Evolutionary conservation across 805 yeast species (phyloP).

Genomic region (Kodamaea restingae): DNA sequence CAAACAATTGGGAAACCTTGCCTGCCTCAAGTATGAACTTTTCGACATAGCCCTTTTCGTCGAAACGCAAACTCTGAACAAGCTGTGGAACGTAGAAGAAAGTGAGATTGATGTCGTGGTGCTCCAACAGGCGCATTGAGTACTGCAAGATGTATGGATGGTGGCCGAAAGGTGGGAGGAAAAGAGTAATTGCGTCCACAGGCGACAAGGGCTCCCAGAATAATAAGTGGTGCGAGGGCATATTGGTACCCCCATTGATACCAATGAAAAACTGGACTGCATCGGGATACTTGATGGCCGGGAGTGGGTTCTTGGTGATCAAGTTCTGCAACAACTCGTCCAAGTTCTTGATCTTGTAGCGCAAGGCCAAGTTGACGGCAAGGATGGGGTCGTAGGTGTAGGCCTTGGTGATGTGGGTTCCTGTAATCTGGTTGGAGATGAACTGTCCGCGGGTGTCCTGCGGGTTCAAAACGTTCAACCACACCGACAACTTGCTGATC

Average conservation of each 20-base stretch:
- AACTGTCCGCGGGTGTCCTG: conserved; percentile 37
- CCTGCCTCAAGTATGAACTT: conserved; percentile 90
- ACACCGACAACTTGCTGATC: conserved; percentile 62
- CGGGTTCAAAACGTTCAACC: conserved; percentile 66
- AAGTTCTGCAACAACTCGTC: conserved; percentile 41
- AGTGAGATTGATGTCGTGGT: conserved; percentile 80
- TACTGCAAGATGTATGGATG: conserved; percentile 75
- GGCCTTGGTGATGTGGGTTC: conserved; percentile 49
- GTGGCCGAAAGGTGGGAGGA: conserved; percentile 66
- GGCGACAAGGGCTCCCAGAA: conserved; percentile 81
- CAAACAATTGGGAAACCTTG: conserved; percentile 81
- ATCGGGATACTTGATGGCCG: conserved; percentile 51
- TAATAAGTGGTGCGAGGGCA: conserved; percentile 42
- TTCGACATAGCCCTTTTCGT: conserved; percentile 78
- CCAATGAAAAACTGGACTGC: conserved; percentile 55
- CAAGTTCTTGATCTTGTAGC: conserved; percentile 47
- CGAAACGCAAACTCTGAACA: conserved; percentile 87
- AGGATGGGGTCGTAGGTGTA: conserved; percentile 65
- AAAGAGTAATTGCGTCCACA: conserved; percentile 76
- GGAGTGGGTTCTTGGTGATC: conserved; percentile 54
- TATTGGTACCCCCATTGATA: conserved; percentile 32
- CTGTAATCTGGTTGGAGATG: conserved; percentile 29
- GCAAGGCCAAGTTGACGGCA: conserved; percentile 64
- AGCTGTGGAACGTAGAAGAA: conserved; percentile 98
- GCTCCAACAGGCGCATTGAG: conserved; percentile 84